phyloP scores from a whole-genome alignment of 2,329 filamentous ascomycete species.

The Leptographium wingfieldii region DNA sequence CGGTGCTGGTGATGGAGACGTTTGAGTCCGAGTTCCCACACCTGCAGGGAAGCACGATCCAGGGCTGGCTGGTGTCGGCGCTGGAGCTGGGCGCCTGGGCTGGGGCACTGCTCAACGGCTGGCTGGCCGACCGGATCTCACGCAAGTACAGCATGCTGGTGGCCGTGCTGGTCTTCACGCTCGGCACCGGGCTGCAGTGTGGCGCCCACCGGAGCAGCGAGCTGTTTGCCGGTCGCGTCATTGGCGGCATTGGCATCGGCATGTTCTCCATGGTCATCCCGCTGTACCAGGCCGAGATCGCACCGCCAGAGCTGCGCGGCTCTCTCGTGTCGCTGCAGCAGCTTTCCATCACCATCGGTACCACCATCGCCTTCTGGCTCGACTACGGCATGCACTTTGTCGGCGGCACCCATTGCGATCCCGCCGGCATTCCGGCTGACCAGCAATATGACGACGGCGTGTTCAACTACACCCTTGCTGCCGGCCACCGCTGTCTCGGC shows the following conservation, averaged over 20 bases:
- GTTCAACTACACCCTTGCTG: neutral
- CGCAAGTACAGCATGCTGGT: conserved; percentile 59
- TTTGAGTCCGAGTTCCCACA: conserved; percentile 43
- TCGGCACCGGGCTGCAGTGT: conserved; percentile 58
- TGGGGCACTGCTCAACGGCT: conserved; percentile 57
- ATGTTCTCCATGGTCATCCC: neutral
- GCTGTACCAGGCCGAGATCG: conserved; percentile 8
- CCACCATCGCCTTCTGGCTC: conserved; percentile 29
- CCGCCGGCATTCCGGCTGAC: neutral
- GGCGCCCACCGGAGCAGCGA: conserved; percentile 44
- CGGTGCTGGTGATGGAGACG: conserved; percentile 46
- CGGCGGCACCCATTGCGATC: conserved; percentile 29
- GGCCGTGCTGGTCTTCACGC: conserved; percentile 51
- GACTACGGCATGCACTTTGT: conserved; percentile 23
- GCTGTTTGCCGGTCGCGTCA: conserved; percentile 57
- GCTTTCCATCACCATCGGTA: conserved; percentile 20
- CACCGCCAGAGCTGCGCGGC: conserved; percentile 7
- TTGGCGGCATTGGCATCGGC: conserved; percentile 31
- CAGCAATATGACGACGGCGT: neutral
- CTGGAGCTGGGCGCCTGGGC: conserved; percentile 68
- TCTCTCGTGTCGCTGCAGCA: conserved; percentile 2
- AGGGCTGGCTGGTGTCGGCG: conserved; percentile 51
- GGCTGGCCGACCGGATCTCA: conserved; percentile 56
- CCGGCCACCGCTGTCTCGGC: neutral
- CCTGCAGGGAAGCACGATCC: conserved; percentile 28